Conservation (phyloP, 305 asterid species). For the Fraxinus platypoda region DNA sequence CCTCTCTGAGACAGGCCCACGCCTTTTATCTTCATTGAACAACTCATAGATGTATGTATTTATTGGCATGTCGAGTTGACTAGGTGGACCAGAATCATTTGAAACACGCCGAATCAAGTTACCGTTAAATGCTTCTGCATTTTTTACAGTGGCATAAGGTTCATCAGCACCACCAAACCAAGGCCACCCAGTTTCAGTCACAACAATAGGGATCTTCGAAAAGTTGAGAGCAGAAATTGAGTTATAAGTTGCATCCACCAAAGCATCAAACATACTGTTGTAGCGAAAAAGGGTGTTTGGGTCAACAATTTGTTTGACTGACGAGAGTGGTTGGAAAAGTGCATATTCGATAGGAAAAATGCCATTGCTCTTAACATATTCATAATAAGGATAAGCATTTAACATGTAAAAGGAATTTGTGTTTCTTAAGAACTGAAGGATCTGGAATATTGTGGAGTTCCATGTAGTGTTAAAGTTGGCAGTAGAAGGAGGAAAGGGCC, state of each 20-base stretch:
- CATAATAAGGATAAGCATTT: constrained; percentile 89
- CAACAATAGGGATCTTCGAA: constrained; percentile 73
- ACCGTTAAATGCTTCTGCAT: constrained; percentile 62
- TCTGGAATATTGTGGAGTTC: constrained; percentile 67
- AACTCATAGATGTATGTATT: constrained; percentile 76
- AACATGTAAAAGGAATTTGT: constrained; percentile 86
- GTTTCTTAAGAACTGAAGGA: constrained; percentile 78
- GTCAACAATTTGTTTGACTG: constrained; percentile 85
- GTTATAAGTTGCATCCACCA: constrained; percentile 90
- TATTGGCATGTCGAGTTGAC: constrained; percentile 59
- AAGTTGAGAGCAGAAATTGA: constrained; percentile 71
- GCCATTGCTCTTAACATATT: constrained; percentile 64
- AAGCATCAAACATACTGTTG: constrained; percentile 83
- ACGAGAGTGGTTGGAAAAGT: constrained; percentile 71
- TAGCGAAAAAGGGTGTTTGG: constrained; percentile 90
- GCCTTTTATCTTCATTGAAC: constrained; percentile 78
- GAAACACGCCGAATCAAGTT: constrained; percentile 70
- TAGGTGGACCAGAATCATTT: constrained; percentile 87
- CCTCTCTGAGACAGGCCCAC: constrained; percentile 79
- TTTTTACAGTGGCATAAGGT: constrained; percentile 62
- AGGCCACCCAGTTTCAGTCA: constrained; percentile 98
- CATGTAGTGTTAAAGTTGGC: constrained; percentile 69
- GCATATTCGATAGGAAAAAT: constrained; percentile 91
- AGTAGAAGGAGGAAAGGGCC: constrained; percentile 80
- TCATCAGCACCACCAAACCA: constrained; percentile 69